Percentiles rank a stretch among this genome's conserved stretches.
Evolutionary conservation across 1,139 yeast species (phyloP).

Genomic region (Yamadazyma membranifaciens): DNA sequence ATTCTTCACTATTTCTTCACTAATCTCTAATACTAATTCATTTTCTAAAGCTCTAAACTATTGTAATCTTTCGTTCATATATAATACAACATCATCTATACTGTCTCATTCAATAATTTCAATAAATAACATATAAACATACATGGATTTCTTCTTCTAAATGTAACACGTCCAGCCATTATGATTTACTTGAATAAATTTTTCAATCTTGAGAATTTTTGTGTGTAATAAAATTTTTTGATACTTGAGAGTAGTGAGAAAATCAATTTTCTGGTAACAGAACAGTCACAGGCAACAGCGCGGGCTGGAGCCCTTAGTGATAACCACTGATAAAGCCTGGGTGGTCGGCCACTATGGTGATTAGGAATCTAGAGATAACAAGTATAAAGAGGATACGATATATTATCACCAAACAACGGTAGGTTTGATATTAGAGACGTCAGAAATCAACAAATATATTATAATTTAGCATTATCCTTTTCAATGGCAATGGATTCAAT

Average conservation of each 20-base stretch:
- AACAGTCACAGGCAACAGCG: conserved; percentile 1
- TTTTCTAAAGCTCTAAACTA: neutral
- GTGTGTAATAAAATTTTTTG: conserved; percentile 3
- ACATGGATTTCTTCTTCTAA: conserved; percentile 55
- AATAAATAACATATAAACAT: conserved; percentile 21
- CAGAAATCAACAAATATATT: neutral
- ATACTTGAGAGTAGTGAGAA: neutral
- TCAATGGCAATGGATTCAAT: conserved; percentile 81
- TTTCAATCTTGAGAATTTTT: conserved; percentile 18
- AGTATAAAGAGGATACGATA: too few species aligned
- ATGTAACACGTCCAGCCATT: conserved; percentile 55
- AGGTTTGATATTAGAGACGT: too few species aligned
- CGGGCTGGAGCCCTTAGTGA: conserved; percentile 5
- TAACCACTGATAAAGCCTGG: neutral
- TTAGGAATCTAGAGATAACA: too few species aligned
- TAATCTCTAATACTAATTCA: neutral
- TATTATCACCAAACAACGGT: too few species aligned
- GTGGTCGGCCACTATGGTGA: too few species aligned
- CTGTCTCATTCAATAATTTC: too few species aligned
- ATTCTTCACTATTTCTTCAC: neutral
- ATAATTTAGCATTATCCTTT: conserved; percentile 29
- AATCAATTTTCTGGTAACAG: neutral
- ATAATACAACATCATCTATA: neutral
- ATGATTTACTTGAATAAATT: conserved; percentile 16
- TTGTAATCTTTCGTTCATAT: neutral